Percentiles rank a stretch among this genome's conserved stretches.
Conservation (phyloP, 495 filamentous ascomycete genomes). For the Thermochaetoides thermophila region DNA sequence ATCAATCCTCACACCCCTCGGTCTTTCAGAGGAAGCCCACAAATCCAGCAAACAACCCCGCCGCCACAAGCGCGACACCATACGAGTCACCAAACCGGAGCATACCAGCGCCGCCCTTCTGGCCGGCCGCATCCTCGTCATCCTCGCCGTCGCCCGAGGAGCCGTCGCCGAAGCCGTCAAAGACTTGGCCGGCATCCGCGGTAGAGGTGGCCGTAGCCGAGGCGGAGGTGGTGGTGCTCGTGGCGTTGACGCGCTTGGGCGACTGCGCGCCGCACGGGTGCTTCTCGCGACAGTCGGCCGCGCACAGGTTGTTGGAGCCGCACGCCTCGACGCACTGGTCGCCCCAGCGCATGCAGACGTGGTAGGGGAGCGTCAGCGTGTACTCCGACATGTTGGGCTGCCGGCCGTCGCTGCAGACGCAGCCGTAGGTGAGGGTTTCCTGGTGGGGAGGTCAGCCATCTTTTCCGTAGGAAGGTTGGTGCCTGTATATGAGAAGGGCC, state of each 20-base stretch:
- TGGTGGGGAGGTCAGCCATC: constrained; percentile 19
- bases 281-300: constrained; percentile 46
- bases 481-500: not conserved
- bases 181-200: constrained; percentile 22
- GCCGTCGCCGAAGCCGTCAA: constrained; percentile 35
- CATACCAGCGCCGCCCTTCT: constrained; percentile 23
- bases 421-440: constrained; percentile 53
- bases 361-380: constrained; percentile 77
- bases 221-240: constrained; percentile 32
- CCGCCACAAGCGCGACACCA: constrained; percentile 40
- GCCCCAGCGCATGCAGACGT: constrained; percentile 57
- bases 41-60: constrained; percentile 49
- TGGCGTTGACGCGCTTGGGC: constrained; percentile 47
- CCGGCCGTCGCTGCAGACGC: constrained; percentile 58
- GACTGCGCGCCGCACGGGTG: constrained; percentile 71
- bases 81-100: constrained; percentile 42
- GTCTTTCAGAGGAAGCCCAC: constrained; percentile 43
- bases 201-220: constrained; percentile 27
- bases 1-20: too few species aligned
- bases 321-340: constrained; percentile 56
- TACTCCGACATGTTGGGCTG: constrained; percentile 69
- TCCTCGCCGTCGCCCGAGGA: constrained; percentile 5
- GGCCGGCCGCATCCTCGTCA: constrained; percentile 2
- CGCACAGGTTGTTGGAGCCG: constrained; percentile 42
- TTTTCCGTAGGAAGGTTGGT: not conserved